phyloP scores from a whole-genome alignment of 352 stramenopile genomes.

The Pilasporangium apinafurcum region DNA sequence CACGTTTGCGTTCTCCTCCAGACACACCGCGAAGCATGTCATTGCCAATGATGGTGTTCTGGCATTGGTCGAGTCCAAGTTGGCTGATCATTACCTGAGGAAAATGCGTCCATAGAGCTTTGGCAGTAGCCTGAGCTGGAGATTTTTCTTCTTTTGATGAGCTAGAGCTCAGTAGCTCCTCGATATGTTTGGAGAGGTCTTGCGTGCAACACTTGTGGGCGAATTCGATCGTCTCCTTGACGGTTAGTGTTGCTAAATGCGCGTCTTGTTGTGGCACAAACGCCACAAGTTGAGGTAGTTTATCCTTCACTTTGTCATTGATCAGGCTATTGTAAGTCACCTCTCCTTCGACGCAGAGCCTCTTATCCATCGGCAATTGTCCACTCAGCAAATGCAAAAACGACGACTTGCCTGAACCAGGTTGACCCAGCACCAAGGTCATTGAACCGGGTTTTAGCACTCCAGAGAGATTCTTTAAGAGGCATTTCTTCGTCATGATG shows the following conservation, averaged over 20 bases:
- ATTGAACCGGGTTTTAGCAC: conserved; percentile 37
- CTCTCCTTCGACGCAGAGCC: conserved; percentile 15
- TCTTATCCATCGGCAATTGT: conserved; percentile 17
- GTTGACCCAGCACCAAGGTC: conserved; percentile 30
- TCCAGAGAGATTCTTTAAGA: conserved; percentile 26
- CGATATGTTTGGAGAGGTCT: conserved; percentile 22
- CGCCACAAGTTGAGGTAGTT: conserved; percentile 27
- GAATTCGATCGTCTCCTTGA: conserved; percentile 86
- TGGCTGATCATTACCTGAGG: conserved; percentile 24
- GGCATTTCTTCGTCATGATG: conserved; percentile 12
- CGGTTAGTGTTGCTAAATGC: conserved; percentile 34
- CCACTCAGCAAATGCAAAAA: conserved; percentile 33
- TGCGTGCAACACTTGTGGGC: conserved; percentile 74
- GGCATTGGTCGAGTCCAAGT: conserved; percentile 34
- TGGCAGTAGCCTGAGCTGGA: conserved; percentile 14
- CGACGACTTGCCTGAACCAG: too few species aligned
- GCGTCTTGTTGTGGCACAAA: conserved; percentile 55
- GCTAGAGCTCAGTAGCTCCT: conserved; percentile 25
- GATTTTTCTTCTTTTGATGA: conserved; percentile 9
- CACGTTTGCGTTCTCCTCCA: conserved; percentile 85
- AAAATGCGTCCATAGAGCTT: conserved; percentile 14
- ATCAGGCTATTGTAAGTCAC: conserved; percentile 27
- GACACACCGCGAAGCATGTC: conserved; percentile 50
- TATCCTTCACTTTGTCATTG: conserved; percentile 8
- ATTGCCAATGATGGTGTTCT: conserved; percentile 42